These are phyloP conservation scores for Paxillus involutus DNA, from an alignment of 768 basidiomycete species.

Conservation along the genomic window DNA sequence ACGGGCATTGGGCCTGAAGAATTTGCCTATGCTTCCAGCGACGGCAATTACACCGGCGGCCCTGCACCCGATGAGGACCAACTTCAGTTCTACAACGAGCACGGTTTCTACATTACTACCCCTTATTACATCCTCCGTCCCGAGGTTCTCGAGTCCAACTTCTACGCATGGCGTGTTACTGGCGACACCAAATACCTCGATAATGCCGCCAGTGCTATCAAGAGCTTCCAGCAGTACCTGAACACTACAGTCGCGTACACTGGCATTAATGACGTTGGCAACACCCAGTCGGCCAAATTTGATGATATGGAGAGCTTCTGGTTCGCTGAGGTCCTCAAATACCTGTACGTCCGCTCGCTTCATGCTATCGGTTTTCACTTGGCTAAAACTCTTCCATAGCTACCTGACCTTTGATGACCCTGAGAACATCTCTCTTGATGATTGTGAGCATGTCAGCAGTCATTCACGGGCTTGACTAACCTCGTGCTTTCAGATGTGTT, in stretches of 20 bases:
- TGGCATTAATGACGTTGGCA: constrained; percentile 58
- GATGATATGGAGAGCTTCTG: constrained; percentile 70
- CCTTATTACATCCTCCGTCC: constrained; percentile 63
- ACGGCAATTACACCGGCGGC: constrained; percentile 65
- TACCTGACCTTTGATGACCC: constrained; percentile 79
- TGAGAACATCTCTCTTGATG: constrained; percentile 57
- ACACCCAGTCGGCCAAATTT: constrained; percentile 38
- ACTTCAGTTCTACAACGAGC: constrained; percentile 53
- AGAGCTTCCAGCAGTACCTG: constrained; percentile 59
- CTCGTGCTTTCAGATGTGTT: constrained; percentile 45
- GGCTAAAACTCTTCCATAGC: constrained; percentile 29
- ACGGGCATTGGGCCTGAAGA: constrained; percentile 77
- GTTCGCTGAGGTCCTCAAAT: constrained; percentile 77
- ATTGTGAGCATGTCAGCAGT: constrained; percentile 39
- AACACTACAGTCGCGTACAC: constrained; percentile 48
- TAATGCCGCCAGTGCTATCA: constrained; percentile 57
- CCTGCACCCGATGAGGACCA: constrained; percentile 31
- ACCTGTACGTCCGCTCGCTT: constrained; percentile 44
- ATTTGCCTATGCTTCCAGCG: constrained; percentile 61
- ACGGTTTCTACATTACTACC: constrained; percentile 65
- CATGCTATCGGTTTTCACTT: not conserved
- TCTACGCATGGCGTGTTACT: constrained; percentile 74
- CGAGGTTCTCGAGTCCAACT: constrained; percentile 79
- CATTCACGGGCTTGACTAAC: not conserved
- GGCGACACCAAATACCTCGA: constrained; percentile 69